These are phyloP conservation scores for Penicillium lagena DNA, from an alignment of 495 filamentous ascomycete genomes.

Conservation along the genomic window DNA sequence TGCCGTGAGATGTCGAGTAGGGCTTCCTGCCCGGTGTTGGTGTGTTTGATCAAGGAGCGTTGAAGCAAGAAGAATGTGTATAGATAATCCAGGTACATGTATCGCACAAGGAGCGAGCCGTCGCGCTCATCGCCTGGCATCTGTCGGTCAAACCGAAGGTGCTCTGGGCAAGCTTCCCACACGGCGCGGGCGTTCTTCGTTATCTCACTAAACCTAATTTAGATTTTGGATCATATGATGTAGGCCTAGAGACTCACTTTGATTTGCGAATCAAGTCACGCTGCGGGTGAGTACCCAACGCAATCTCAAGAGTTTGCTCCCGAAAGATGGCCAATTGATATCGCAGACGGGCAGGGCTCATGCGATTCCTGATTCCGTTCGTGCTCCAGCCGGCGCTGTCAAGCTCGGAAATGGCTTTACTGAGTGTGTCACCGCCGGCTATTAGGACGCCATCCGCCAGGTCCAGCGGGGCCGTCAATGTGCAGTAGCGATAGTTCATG, in stretches of 20 bases:
- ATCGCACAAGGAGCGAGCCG: slow-evolving; percentile 19
- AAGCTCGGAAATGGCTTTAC: slow-evolving; percentile 34
- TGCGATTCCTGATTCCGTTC: slow-evolving; percentile 25
- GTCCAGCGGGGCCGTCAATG: slow-evolving; percentile 50
- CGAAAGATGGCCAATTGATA: slow-evolving; percentile 40
- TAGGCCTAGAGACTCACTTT: slow-evolving; percentile 24
- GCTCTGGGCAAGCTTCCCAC: slow-evolving; percentile 25
- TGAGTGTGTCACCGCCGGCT: slow-evolving; percentile 36
- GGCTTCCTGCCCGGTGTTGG: slow-evolving; percentile 39
- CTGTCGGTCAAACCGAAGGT: slow-evolving; percentile 29
- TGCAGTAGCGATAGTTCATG: slow-evolving; percentile 48
- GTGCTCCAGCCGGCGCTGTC: slow-evolving; percentile 51
- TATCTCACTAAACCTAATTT: slow-evolving; percentile 19
- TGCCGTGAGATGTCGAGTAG: slow-evolving; percentile 49
- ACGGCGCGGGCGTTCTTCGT: slow-evolving; percentile 23
- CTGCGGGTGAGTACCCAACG: slow-evolving; percentile 37
- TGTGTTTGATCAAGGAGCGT: slow-evolving; percentile 47
- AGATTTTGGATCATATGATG: not conserved
- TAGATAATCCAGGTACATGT: slow-evolving; percentile 45
- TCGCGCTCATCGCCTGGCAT: slow-evolving; percentile 21
- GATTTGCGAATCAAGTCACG: slow-evolving; percentile 38
- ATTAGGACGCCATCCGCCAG: slow-evolving; percentile 47
- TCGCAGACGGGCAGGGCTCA: slow-evolving; percentile 42
- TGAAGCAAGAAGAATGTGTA: slow-evolving; percentile 56
- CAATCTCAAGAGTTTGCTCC: slow-evolving; percentile 56